A percentile compares a stretch with the other conserved stretches of the same genome.
Conservation (phyloP, 495 filamentous ascomycete species). For the Hypoxylon crocopeplum region DNA sequence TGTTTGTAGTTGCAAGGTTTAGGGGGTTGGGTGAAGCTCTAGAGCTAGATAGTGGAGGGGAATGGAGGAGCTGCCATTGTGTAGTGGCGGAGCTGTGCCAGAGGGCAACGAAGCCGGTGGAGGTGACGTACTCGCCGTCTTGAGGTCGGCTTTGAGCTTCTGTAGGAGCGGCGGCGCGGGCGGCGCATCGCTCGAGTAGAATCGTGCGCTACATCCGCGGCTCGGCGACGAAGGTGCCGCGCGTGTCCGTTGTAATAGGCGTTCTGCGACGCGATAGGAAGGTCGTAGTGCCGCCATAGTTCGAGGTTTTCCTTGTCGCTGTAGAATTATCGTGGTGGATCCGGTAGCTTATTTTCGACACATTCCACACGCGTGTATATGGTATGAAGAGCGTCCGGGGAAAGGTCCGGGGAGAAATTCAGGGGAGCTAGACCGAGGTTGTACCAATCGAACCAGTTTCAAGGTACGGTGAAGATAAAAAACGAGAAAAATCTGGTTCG, state of each 20-base stretch:
- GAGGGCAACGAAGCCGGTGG: neutral
- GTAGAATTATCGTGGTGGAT: too few relatives aligned
- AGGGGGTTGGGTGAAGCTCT: too few relatives aligned
- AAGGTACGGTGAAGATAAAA: slow-evolving; percentile 27
- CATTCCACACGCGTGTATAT: too few relatives aligned
- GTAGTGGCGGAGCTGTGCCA: neutral
- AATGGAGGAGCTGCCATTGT: neutral
- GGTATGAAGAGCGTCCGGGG: too few relatives aligned
- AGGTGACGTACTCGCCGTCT: neutral
- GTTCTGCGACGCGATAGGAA: slow-evolving; percentile 13
- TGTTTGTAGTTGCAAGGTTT: neutral
- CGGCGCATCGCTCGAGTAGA: slow-evolving; percentile 46
- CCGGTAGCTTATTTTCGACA: too few relatives aligned
- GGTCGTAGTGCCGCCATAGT: slow-evolving; percentile 26
- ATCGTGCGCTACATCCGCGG: slow-evolving; percentile 27
- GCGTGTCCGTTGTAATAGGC: slow-evolving; percentile 14
- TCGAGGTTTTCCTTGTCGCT: neutral
- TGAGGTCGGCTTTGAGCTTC: too few relatives aligned
- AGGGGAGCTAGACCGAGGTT: slow-evolving; percentile 20
- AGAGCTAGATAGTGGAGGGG: too few relatives aligned
- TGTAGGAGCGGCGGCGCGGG: slow-evolving; percentile 36
- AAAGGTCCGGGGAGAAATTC: slow-evolving; percentile 30
- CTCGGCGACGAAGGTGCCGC: slow-evolving; percentile 11
- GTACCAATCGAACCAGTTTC: slow-evolving; percentile 25
- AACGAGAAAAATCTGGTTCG: slow-evolving; percentile 21